phyloP scores from a whole-genome alignment of 2,329 filamentous ascomycete species.

The Apiospora aurea region DNA sequence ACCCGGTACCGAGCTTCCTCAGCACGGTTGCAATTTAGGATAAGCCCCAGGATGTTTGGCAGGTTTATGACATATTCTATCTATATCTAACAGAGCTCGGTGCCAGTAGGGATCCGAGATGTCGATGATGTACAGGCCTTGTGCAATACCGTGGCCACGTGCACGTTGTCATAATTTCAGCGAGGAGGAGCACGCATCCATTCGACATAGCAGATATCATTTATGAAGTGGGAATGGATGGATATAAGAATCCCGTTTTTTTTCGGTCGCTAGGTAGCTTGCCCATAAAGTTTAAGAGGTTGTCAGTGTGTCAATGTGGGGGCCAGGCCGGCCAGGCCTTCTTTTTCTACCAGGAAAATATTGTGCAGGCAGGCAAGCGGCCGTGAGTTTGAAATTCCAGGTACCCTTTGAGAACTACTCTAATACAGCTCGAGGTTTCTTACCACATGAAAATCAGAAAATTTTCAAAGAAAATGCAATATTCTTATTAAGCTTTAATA shows the following conservation, averaged over 20 bases:
- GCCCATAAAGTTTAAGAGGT: not conserved
- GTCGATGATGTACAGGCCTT: not conserved
- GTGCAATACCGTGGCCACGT: not conserved
- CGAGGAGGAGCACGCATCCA: not conserved
- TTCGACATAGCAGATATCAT: not conserved
- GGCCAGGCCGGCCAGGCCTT: no score
- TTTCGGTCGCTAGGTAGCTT: constrained; percentile 4
- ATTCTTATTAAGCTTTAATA: no score
- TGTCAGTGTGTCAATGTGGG: not conserved
- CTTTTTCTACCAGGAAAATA: not conserved
- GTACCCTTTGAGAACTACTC: no score
- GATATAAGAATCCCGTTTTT: not conserved
- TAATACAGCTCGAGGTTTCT: no score
- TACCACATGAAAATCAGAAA: no score
- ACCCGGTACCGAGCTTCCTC: not conserved
- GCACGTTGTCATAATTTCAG: not conserved
- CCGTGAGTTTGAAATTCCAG: no score
- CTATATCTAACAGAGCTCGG: constrained; percentile 13
- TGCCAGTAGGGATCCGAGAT: not conserved
- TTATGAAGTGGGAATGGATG: not conserved
- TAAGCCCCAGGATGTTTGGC: not conserved
- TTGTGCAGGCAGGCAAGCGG: not conserved
- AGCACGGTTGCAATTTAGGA: constrained; percentile 1
- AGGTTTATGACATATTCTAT: not conserved
- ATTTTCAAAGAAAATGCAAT: no score